Evolutionary conservation across 1,139 yeast species (phyloP).

Genomic region (Dujonia santamariae): DNA sequence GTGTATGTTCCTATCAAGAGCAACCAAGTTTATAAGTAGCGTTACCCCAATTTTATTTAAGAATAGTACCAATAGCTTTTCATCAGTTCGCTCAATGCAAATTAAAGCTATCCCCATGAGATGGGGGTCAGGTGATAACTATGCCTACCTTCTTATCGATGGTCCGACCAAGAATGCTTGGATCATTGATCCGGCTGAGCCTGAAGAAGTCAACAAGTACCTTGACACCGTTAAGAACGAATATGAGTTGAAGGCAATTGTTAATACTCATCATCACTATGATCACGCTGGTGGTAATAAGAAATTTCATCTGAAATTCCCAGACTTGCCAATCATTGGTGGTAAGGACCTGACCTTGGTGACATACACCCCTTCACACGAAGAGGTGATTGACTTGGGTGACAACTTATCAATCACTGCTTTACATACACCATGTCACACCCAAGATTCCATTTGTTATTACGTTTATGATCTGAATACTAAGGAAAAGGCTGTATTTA

Average conservation of each 20-base stretch:
- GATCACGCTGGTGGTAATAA: conserved; percentile 93
- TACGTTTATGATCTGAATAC: conserved; percentile 62
- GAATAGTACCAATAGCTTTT: neutral
- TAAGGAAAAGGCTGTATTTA: conserved; percentile 71
- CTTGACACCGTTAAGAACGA: conserved; percentile 22
- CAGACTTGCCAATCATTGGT: conserved; percentile 71
- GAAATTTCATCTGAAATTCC: conserved; percentile 37
- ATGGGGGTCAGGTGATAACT: conserved; percentile 93
- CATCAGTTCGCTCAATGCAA: conserved; percentile 52
- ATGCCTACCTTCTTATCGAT: conserved; percentile 76
- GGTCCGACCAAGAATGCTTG: conserved; percentile 66
- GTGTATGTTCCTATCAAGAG: no score
- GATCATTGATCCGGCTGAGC: conserved; percentile 91
- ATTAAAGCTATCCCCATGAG: conserved; percentile 84
- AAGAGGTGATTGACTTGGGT: conserved; percentile 64
- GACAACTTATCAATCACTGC: conserved; percentile 66
- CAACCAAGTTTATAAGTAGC: no score
- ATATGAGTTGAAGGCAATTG: conserved; percentile 63
- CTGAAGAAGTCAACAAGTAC: conserved; percentile 47
- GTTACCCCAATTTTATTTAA: no score
- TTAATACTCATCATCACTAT: conserved; percentile 92
- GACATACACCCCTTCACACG: conserved; percentile 61
- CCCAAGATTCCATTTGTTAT: conserved; percentile 93
- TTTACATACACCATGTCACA: conserved; percentile 95
- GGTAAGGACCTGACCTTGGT: conserved; percentile 80